Evolutionary conservation across 2,329 filamentous ascomycete genomes (phyloP), one percentile per base, ranked within the genome.

Genomic region (Pseudofabraea citricarpa): DNA sequence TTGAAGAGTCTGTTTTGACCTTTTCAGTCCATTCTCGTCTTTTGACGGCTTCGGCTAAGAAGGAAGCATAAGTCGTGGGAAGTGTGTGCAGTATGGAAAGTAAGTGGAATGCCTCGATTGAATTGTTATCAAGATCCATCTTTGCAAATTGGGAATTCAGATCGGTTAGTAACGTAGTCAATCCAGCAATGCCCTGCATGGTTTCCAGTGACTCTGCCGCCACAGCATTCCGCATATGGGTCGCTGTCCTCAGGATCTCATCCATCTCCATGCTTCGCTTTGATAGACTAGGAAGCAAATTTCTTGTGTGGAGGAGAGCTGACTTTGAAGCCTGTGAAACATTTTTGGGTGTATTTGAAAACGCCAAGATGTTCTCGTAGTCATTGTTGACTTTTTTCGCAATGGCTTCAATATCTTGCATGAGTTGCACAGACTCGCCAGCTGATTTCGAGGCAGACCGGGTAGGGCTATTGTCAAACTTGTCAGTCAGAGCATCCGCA

Each of bases 21-120:
- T 95, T 95, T 41, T 95, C 88, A 10, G 79, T 81, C 90, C 93
- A 98, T 65, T 96, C 90, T 24, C 83, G 83, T 18, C 93, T 83
- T 45, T 87, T 80, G 31, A 96, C 80, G 13, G 89, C 85, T 65
- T 98, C 93, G 3, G 88, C 79, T 16, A 95, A 71, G 46, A 95
- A 86, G 2, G 90, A 90, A 0, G 90, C 90, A 61, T 97, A 98
- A 55, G 95, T 82, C 44, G 85, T 84, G 0, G 93, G 93, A 22
- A 97, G 75, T 50, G 90, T 82, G 33, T 90, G 83, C 26, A 96
- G 83, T 18, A 88, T 73, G 15, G 83, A 81, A 18, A 98, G 73
- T 31, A 87, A 78, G 50, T 95, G 85, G 60, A 96, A 90, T 0
- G 86, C 84, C 23, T 87, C 81, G 58, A 86, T 74, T 36, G 87